These are phyloP conservation scores for Lichtheimia ramosa DNA, from an alignment of 371 early-diverging fungal species.

Conservation along the genomic window DNA sequence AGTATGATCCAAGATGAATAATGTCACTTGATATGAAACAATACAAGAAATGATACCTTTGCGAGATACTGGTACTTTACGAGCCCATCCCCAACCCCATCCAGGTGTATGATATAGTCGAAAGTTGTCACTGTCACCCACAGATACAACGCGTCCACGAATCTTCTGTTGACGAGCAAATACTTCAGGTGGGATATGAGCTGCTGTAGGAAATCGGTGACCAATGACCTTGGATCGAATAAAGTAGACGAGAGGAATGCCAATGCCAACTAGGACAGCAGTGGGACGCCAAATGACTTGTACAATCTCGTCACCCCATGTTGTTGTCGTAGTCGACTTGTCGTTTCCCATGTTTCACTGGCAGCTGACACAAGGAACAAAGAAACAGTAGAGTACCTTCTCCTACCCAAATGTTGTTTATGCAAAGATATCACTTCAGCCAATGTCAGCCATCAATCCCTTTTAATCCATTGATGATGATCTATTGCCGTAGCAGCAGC, in stretches of 20 bases:
- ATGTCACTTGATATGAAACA: neutral
- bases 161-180: conserved; percentile 33
- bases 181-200: conserved; percentile 53
- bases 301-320: conserved; percentile 28
- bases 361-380: too few species aligned
- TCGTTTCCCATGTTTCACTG: neutral
- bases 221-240: conserved; percentile 26
- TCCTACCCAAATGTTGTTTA: too few species aligned
- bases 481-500: too few species aligned
- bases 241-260: conserved; percentile 22
- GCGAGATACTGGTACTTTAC: conserved; percentile 43
- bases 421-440: too few species aligned
- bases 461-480: too few species aligned
- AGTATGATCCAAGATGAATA: neutral
- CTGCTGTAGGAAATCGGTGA: conserved; percentile 44
- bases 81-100: conserved; percentile 57
- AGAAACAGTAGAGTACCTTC: too few species aligned
- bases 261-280: conserved; percentile 16
- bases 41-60: conserved; percentile 29
- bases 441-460: too few species aligned
- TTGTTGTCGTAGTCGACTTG: neutral
- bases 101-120: conserved; percentile 65
- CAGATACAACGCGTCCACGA: conserved; percentile 53
- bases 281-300: conserved; percentile 37
- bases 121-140: conserved; percentile 67